Conservation (phyloP, 805 yeast genomes). For the Yarrowia sp. region DNA sequence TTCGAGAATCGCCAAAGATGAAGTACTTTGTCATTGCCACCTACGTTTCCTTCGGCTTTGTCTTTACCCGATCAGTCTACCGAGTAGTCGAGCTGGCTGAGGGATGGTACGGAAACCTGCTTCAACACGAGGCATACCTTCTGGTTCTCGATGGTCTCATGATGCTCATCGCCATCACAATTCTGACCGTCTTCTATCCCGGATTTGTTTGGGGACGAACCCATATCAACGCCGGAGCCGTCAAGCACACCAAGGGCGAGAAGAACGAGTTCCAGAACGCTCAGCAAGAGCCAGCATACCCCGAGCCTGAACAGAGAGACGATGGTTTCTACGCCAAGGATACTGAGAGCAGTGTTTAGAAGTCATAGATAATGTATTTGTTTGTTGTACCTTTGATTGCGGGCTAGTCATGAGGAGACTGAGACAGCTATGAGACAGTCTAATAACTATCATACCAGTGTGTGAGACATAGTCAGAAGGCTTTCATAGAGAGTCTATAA, state of each 20-base stretch:
- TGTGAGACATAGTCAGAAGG: too few relatives aligned
- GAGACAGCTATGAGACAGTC: too few relatives aligned
- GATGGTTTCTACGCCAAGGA: conserved; percentile 16
- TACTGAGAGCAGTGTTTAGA: conserved; percentile 23
- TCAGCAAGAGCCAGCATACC: conserved; percentile 2
- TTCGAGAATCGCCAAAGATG: conserved; percentile 42
- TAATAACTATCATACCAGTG: too few relatives aligned
- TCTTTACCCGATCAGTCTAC: conserved; percentile 73
- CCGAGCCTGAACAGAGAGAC: background rate
- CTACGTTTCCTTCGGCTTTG: conserved; percentile 55
- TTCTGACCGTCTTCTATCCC: conserved; percentile 67
- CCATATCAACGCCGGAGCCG: conserved; percentile 21
- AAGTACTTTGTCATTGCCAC: conserved; percentile 42
- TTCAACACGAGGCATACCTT: conserved; percentile 65
- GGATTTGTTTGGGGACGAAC: conserved; percentile 52
- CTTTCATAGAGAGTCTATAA: too few relatives aligned
- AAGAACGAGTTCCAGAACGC: conserved; percentile 5
- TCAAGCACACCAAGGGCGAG: background rate
- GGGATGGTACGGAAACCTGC: conserved; percentile 75
- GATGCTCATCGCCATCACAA: conserved; percentile 59
- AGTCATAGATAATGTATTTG: background rate
- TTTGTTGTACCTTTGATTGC: too few relatives aligned
- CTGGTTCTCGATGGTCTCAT: conserved; percentile 67
- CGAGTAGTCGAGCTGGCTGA: conserved; percentile 74
- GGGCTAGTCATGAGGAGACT: too few relatives aligned